Conservation (phyloP, 2,329 filamentous ascomycete species). For the Verticillium tricorpus region DNA sequence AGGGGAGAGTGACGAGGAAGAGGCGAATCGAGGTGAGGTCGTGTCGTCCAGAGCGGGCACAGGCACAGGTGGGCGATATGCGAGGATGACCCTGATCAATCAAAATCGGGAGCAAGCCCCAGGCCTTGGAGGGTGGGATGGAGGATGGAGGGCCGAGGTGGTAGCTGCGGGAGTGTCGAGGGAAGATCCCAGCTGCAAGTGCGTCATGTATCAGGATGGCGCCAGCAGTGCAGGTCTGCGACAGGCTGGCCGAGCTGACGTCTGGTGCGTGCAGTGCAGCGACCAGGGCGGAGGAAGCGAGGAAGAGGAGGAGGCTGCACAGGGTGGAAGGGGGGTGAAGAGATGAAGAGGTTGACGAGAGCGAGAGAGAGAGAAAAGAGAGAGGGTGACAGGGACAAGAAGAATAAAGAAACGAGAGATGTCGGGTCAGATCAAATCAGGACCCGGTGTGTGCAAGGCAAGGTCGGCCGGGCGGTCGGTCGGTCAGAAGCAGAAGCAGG, state of each 20-base stretch:
- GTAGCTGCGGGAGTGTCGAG: conserved; percentile 10
- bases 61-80: conserved; percentile 2
- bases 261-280: background rate
- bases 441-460: background rate
- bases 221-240: conserved; percentile 9
- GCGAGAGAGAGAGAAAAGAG: background rate
- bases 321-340: background rate
- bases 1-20: conserved; percentile 2
- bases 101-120: conserved; percentile 2
- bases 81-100: background rate
- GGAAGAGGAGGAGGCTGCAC: background rate
- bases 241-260: conserved; percentile 10
- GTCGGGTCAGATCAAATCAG: background rate
- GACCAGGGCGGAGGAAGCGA: background rate
- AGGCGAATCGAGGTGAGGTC: background rate
- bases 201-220: conserved; percentile 15
- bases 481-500: background rate
- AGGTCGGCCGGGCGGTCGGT: background rate
- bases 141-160: conserved; percentile 9
- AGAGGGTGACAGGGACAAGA: background rate
- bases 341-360: background rate
- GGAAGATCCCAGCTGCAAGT: conserved; percentile 12
- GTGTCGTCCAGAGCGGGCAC: background rate
- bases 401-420: background rate
- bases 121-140: conserved; percentile 4